These are phyloP conservation scores for Neofusicoccum parvum DNA, from an alignment of 2,329 filamentous ascomycete species.

Conservation along the genomic window DNA sequence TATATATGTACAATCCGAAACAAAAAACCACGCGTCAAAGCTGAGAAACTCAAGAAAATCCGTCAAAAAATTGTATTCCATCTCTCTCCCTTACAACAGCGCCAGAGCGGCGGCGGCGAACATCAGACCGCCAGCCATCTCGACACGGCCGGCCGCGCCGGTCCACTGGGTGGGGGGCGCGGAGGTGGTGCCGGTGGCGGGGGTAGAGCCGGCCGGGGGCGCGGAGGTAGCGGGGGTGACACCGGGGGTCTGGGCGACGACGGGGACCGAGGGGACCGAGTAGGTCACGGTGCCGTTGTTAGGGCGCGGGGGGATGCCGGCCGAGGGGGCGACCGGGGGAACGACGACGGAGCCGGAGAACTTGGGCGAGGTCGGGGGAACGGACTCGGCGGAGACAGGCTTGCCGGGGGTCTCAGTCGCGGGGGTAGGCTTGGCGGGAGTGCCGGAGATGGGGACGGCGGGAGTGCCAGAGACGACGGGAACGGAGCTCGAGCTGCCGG, in stretches of 20 bases:
- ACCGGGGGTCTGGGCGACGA: neutral
- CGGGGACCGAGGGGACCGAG: neutral
- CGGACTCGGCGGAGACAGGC: slow-evolving; percentile 4
- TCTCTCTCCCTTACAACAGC: neutral
- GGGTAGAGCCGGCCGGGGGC: neutral
- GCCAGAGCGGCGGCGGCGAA: slow-evolving; percentile 2
- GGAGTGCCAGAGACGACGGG: neutral
- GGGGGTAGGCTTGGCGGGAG: neutral
- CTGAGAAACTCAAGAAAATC: slow-evolving; percentile 12
- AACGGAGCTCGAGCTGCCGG: slow-evolving; percentile 23
- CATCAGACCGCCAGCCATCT: slow-evolving; percentile 5
- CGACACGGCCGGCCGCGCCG: slow-evolving; percentile 12
- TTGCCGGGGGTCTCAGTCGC: neutral
- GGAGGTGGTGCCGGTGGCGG: neutral
- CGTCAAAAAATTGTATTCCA: neutral
- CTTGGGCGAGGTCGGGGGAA: neutral
- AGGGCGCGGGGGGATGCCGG: slow-evolving; percentile 2
- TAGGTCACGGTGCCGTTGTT: slow-evolving; percentile 10
- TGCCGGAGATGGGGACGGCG: neutral
- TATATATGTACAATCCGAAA: slow-evolving; percentile 12
- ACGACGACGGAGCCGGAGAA: neutral
- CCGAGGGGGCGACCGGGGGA: neutral
- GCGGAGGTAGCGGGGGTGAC: neutral
- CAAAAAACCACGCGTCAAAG: neutral
- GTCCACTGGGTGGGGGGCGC: neutral